Evolutionary conservation across 192 early-diverging fungal genomes (phyloP).

Genomic region (Backusella luteola): DNA sequence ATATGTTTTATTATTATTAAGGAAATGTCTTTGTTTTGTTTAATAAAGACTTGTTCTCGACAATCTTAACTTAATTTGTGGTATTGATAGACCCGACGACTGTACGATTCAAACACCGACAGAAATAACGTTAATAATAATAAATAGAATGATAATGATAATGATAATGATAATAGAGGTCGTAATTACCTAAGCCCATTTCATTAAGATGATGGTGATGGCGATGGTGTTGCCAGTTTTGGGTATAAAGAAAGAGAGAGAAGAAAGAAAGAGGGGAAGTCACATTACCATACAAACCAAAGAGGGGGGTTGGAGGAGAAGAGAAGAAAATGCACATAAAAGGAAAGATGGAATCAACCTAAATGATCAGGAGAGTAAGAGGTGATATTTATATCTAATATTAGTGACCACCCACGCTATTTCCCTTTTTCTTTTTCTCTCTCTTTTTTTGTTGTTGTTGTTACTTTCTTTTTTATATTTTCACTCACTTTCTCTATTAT

Average conservation of each 20-base stretch:
- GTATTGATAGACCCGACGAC: not conserved
- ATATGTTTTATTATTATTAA: no score
- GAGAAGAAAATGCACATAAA: not conserved
- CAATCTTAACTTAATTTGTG: not conserved
- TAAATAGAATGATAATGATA: not conserved
- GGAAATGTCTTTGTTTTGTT: no score
- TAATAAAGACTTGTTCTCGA: no score
- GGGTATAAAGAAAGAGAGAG: not conserved
- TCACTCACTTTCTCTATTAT: not conserved
- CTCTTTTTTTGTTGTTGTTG: not conserved
- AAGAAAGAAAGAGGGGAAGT: not conserved
- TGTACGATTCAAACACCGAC: not conserved
- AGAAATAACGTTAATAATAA: no score
- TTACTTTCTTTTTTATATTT: not conserved
- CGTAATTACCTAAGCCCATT: not conserved
- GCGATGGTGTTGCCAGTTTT: not conserved
- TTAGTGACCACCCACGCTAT: constrained; percentile 7
- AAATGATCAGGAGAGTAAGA: not conserved
- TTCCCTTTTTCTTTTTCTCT: not conserved
- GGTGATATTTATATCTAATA: not conserved
- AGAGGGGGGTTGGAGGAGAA: not conserved
- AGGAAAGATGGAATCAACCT: constrained; percentile 1
- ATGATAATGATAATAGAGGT: not conserved
- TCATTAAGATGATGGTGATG: not conserved
- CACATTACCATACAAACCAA: not conserved